phyloP scores from a whole-genome alignment of 1,284 basidiomycete genomes.

The Xerocomus minutiporus region DNA sequence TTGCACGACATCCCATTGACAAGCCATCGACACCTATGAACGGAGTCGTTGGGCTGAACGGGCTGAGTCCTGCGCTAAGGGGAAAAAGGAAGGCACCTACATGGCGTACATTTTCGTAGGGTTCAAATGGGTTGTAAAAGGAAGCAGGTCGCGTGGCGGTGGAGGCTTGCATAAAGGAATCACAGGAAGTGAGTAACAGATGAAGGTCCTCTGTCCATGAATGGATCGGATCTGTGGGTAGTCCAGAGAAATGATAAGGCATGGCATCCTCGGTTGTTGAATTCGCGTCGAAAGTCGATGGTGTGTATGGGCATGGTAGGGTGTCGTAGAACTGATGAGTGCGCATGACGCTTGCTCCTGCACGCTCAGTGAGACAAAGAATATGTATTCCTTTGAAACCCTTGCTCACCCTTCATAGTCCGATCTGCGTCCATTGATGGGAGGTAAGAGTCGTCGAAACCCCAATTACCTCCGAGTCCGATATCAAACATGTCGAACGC shows the following conservation, averaged over 20 bases:
- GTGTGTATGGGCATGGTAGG: too few relatives aligned
- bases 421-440: neutral
- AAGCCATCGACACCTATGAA: constrained; percentile 11
- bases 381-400: neutral
- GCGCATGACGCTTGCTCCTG: neutral
- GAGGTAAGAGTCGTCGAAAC: neutral
- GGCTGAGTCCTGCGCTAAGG: neutral
- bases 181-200: neutral
- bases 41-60: neutral
- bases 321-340: neutral
- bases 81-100: neutral
- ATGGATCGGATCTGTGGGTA: neutral
- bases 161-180: neutral
- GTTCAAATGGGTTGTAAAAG: neutral
- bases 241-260: neutral
- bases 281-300: neutral
- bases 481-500: neutral
- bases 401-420: constrained; percentile 8
- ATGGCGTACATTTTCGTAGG: neutral
- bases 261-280: neutral
- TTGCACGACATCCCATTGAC: constrained; percentile 11
- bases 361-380: neutral
- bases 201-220: neutral
- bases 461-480: neutral
- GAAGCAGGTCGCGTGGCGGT: neutral